These are phyloP conservation scores for Fusarium xylarioides DNA, from an alignment of 2,329 filamentous ascomycete species.

Conservation along the genomic window DNA sequence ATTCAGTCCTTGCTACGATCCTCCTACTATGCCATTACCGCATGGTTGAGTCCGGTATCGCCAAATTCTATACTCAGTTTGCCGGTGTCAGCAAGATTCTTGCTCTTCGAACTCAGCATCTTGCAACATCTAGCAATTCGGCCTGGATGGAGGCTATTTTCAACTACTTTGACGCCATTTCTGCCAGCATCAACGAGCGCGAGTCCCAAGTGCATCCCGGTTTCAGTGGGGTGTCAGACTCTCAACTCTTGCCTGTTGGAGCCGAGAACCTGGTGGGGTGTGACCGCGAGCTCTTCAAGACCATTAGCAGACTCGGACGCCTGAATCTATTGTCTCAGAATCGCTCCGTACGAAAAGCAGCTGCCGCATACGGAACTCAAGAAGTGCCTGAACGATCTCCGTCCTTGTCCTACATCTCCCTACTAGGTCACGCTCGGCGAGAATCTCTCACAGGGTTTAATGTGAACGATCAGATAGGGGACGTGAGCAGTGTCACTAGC, in stretches of 20 bases:
- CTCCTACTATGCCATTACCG: conserved; percentile 91
- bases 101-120: conserved; percentile 68
- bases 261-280: conserved; percentile 89
- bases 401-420: conserved; percentile 52
- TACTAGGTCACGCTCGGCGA: conserved; percentile 55
- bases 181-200: conserved; percentile 89
- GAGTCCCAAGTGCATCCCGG: conserved; percentile 81
- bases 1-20: conserved; percentile 87
- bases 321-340: conserved; percentile 85
- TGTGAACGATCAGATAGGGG: conserved; percentile 41
- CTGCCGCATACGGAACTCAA: conserved; percentile 15
- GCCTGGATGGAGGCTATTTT: conserved; percentile 94
- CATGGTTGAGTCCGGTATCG: conserved; percentile 91
- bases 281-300: conserved; percentile 85
- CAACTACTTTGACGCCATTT: conserved; percentile 94
- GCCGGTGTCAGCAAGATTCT: conserved; percentile 92
- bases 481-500: conserved; percentile 54
- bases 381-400: conserved; percentile 43
- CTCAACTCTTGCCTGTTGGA: conserved; percentile 64
- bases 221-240: conserved; percentile 66
- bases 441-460: conserved; percentile 39
- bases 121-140: conserved; percentile 69
- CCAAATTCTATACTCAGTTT: conserved; percentile 92
- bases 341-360: conserved; percentile 59
- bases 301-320: conserved; percentile 83